A percentile compares a stretch with the other conserved stretches of the same genome.
phyloP scores from a whole-genome alignment of 2,329 filamentous ascomycete genomes.

The Samsoniella hepiali region DNA sequence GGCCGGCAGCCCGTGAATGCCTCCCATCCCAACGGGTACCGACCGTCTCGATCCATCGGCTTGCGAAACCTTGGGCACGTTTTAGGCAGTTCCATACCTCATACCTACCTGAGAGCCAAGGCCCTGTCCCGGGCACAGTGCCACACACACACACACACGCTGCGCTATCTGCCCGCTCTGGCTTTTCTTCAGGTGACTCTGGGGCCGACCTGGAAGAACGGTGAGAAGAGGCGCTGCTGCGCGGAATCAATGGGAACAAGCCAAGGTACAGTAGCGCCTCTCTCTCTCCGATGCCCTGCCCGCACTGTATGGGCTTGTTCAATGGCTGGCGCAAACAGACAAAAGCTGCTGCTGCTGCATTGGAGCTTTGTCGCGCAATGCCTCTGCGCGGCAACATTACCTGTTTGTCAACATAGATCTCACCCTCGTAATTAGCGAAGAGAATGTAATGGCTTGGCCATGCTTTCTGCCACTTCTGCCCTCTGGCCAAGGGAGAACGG shows the following conservation, averaged over 20 bases:
- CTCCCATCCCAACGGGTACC: background rate
- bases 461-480: background rate
- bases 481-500: background rate
- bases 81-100: slow-evolving; percentile 14
- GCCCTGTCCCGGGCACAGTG: slow-evolving; percentile 1
- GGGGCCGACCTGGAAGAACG: background rate
- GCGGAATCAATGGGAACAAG: background rate
- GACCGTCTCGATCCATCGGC: slow-evolving; percentile 8
- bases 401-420: background rate
- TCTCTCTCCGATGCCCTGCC: background rate
- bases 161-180: background rate
- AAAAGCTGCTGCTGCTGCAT: background rate
- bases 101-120: background rate
- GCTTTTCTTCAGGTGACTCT: slow-evolving; percentile 13
- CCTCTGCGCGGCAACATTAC: background rate
- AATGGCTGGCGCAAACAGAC: slow-evolving; percentile 11
- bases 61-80: slow-evolving; percentile 18
- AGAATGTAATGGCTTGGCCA: no score
- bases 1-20: background rate
- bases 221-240: background rate
- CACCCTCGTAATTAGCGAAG: background rate
- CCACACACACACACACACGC: background rate
- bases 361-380: background rate
- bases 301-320: slow-evolving; percentile 1
- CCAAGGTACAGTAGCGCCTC: background rate